Percentiles rank a stretch among this genome's conserved stretches.
These are phyloP conservation scores for Clitopilus passeckerianus DNA, from an alignment of 768 basidiomycete genomes.

Conservation along the genomic window DNA sequence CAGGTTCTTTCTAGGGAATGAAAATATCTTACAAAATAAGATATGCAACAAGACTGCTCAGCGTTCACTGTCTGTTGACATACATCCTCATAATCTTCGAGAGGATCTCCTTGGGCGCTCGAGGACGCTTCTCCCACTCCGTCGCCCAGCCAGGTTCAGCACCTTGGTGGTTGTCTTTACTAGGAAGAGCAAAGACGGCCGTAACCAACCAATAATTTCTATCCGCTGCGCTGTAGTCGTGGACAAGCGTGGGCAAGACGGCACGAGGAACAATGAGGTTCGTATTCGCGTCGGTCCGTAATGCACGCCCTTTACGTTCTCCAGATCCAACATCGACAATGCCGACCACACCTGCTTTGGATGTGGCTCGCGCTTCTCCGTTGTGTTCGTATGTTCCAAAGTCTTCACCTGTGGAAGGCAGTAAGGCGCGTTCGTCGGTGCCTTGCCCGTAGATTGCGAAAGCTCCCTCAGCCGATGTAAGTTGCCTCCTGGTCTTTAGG, in stretches of 20 bases:
- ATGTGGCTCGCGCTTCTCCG: conserved; percentile 46
- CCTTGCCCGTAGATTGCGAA: conserved; percentile 71
- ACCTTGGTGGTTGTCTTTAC: conserved; percentile 27
- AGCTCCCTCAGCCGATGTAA: conserved; percentile 63
- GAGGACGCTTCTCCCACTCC: conserved; percentile 45
- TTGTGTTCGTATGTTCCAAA: conserved; percentile 48
- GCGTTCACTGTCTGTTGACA: conserved; percentile 5
- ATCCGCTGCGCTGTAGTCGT: conserved; percentile 33
- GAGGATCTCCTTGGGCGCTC: conserved; percentile 21
- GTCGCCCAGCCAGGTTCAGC: conserved; percentile 37
- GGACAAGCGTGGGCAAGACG: conserved; percentile 60
- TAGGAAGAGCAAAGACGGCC: conserved; percentile 60
- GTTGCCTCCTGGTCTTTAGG: conserved; percentile 42
- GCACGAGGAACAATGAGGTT: conserved; percentile 65
- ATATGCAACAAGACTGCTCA: neutral
- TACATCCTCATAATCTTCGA: conserved; percentile 5
- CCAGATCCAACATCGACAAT: conserved; percentile 43
- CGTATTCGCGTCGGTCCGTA: conserved; percentile 68
- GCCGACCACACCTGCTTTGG: conserved; percentile 58
- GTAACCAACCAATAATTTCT: conserved; percentile 56
- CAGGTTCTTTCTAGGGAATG: conserved; percentile 41
- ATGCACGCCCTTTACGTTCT: conserved; percentile 30
- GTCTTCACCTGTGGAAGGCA: conserved; percentile 33
- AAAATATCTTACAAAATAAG: conserved; percentile 16
- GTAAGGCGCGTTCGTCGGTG: conserved; percentile 52